These are phyloP conservation scores for Solanum chilense DNA, from an alignment of 257 asterid species.

Conservation along the genomic window DNA sequence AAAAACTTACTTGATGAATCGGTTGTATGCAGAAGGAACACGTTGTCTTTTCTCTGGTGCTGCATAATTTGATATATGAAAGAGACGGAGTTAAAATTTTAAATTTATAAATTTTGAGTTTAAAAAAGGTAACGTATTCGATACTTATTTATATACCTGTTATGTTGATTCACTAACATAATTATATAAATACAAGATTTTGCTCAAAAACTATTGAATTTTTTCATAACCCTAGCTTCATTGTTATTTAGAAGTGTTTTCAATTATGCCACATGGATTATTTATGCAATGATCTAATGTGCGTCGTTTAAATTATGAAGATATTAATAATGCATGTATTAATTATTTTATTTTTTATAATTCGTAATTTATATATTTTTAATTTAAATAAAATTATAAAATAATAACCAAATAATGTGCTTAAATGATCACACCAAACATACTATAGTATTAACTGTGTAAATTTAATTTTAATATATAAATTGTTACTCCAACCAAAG, in stretches of 20 bases:
- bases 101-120: neutral
- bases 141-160: too few species aligned
- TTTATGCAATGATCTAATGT: neutral
- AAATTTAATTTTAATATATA: neutral
- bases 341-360: neutral
- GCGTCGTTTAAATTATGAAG: neutral
- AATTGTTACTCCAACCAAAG: neutral
- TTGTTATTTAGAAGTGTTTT: neutral
- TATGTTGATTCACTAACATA: neutral
- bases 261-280: neutral
- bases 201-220: neutral
- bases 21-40: slow-evolving; percentile 6
- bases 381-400: neutral
- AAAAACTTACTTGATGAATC: slow-evolving; percentile 5
- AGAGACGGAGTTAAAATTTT: neutral
- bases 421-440: neutral
- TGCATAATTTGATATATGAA: neutral
- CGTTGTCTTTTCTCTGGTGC: slow-evolving; percentile 8
- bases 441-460: neutral
- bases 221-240: neutral
- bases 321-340: neutral
- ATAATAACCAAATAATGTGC: neutral
- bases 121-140: neutral
- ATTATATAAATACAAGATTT: neutral
- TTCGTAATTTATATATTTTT: too few species aligned